These are phyloP conservation scores for Ogataea degrootiae DNA, from an alignment of 805 yeast species.

Conservation along the genomic window DNA sequence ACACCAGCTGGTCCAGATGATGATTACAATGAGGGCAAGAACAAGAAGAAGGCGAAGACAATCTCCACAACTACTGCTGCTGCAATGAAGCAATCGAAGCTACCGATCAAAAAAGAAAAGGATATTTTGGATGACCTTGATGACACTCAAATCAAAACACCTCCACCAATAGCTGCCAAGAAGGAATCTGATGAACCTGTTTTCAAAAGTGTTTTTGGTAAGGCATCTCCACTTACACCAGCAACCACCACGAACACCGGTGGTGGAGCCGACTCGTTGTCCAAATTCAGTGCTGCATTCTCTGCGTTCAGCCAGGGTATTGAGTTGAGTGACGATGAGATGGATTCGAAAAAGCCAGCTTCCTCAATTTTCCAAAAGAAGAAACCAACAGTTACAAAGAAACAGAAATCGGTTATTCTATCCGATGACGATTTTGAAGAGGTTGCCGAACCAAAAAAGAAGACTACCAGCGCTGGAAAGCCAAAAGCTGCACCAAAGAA, in stretches of 20 bases:
- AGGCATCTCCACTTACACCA: conserved; percentile 5
- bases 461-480: background rate
- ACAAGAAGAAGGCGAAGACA: conserved; percentile 16
- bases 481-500: background rate
- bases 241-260: background rate
- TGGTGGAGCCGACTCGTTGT: conserved; percentile 5
- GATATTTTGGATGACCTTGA: conserved; percentile 1
- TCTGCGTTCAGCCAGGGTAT: conserved; percentile 9
- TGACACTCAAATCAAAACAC: background rate
- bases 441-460: background rate
- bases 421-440: conserved; percentile 5
- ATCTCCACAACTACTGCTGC: conserved; percentile 5
- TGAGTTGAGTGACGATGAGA: conserved; percentile 1
- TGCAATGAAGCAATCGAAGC: conserved; percentile 1
- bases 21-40: conserved; percentile 2
- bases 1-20: conserved; percentile 12
- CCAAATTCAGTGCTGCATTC: conserved; percentile 21
- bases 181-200: conserved; percentile 13
- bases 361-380: conserved; percentile 13
- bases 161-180: conserved; percentile 1
- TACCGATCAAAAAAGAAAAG: conserved; percentile 2
- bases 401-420: conserved; percentile 1
- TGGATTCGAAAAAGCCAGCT: conserved; percentile 10
- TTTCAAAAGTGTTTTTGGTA: conserved; percentile 34
- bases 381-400: conserved; percentile 3